Conservation (phyloP, 305 asterid species). For the Solanum hybrid region DNA sequence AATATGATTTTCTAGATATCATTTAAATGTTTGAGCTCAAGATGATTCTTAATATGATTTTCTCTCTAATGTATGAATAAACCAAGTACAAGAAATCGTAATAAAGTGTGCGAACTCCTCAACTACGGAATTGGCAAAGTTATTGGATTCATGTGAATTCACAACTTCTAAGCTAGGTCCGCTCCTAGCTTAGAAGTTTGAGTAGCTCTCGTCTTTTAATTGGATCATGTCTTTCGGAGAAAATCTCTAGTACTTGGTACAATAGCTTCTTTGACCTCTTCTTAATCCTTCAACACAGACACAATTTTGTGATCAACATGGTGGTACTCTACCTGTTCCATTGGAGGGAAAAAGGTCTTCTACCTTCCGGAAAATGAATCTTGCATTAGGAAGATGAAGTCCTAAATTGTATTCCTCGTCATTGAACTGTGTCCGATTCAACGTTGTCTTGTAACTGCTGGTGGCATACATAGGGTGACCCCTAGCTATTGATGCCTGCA, state of each 20-base stretch:
- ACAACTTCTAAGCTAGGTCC: not conserved
- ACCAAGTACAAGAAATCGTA: no score
- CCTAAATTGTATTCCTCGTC: constrained; percentile 28
- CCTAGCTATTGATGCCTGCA: constrained; percentile 56
- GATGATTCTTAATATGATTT: not conserved
- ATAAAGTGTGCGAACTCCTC: no score
- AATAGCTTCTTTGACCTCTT: not conserved
- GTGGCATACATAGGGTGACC: constrained; percentile 59
- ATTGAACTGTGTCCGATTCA: constrained; percentile 31
- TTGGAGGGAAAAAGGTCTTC: constrained; percentile 37
- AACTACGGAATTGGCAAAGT: no score
- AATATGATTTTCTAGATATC: not conserved
- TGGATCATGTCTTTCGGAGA: not conserved
- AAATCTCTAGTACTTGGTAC: not conserved
- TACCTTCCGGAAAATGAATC: constrained; percentile 36
- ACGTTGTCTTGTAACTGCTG: constrained; percentile 31
- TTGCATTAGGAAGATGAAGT: constrained; percentile 45
- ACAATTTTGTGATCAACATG: not conserved
- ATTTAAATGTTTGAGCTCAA: not conserved
- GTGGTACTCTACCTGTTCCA: not conserved
- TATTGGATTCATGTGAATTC: not conserved
- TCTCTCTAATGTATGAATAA: not conserved
- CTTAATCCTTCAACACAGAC: not conserved
- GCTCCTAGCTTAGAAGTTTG: not conserved
- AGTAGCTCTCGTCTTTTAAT: not conserved